Conservation (phyloP, 1,284 basidiomycete species). For the Tilletia caries region DNA sequence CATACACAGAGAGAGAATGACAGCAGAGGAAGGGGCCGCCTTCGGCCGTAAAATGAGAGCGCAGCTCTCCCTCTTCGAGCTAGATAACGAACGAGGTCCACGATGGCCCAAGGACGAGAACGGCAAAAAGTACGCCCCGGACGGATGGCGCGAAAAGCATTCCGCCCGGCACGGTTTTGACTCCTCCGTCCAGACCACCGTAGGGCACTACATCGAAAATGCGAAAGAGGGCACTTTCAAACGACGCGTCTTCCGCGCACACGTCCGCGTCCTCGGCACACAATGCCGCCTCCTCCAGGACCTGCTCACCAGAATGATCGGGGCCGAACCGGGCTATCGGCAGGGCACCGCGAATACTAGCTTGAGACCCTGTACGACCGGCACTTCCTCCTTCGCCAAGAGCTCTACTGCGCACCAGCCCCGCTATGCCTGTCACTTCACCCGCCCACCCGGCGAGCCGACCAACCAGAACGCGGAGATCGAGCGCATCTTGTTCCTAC, state of each 20-base stretch:
- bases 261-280: neutral
- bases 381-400: neutral
- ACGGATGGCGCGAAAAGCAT: neutral
- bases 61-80: neutral
- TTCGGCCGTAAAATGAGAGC: neutral
- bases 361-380: neutral
- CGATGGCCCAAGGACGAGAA: slow-evolving; percentile 1
- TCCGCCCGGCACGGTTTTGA: neutral
- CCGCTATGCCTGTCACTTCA: neutral
- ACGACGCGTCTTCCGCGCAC: slow-evolving; percentile 6
- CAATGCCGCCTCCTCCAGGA: neutral
- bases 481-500: slow-evolving; percentile 1
- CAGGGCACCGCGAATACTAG: neutral
- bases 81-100: neutral
- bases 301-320: neutral
- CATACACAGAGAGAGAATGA: neutral
- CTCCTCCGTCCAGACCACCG: neutral
- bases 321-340: neutral
- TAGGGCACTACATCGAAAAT: slow-evolving; percentile 7
- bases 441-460: neutral
- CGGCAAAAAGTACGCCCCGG: slow-evolving; percentile 3
- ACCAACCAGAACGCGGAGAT: slow-evolving; percentile 10
- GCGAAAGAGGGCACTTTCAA: slow-evolving; percentile 1
- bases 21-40: neutral
- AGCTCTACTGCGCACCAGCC: neutral